A percentile compares a stretch with the other conserved stretches of the same genome.
Conservation (phyloP, 148 eudicot species). For the Beta vulgaris region DNA sequence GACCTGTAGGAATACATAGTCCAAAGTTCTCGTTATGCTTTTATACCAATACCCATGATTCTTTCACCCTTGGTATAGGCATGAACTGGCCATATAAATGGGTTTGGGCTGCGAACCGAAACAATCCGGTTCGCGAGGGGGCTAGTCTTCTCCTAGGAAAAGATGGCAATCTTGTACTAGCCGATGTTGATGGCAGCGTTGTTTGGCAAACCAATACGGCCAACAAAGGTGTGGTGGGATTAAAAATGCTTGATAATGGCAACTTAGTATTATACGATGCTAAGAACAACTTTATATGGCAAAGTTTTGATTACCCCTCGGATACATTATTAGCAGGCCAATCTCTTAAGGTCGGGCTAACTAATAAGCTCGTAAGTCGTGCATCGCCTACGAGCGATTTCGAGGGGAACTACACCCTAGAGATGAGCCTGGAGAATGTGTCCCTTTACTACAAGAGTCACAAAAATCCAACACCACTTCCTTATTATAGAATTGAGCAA, state of each 20-base stretch:
- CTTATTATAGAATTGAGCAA: neutral
- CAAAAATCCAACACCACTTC: slow-evolving; percentile 3
- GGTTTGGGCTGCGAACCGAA: slow-evolving; percentile 34
- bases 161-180: slow-evolving; percentile 21
- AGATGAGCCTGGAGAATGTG: neutral
- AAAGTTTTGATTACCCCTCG: slow-evolving; percentile 30
- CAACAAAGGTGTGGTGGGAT: slow-evolving; percentile 22
- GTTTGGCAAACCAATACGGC: slow-evolving; percentile 27
- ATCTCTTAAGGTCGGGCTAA: neutral
- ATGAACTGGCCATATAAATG: slow-evolving; percentile 17
- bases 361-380: slow-evolving; percentile 17
- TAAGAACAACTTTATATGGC: slow-evolving; percentile 17
- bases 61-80: slow-evolving; percentile 23
- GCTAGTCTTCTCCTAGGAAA: slow-evolving; percentile 21
- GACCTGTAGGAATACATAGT: neutral
- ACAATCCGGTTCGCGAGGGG: slow-evolving; percentile 20
- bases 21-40: slow-evolving; percentile 16
- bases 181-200: slow-evolving; percentile 15
- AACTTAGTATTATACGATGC: slow-evolving; percentile 25
- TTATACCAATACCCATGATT: slow-evolving; percentile 24
- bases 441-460: slow-evolving; percentile 20
- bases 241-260: slow-evolving; percentile 22
- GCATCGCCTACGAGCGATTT: neutral
- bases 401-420: slow-evolving; percentile 22
- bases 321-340: slow-evolving; percentile 29